A percentile compares a stretch with the other conserved stretches of the same genome.
These are phyloP conservation scores for Eimeria necatrix DNA, from an alignment of 169 alveolate species.

Conservation along the genomic window DNA sequence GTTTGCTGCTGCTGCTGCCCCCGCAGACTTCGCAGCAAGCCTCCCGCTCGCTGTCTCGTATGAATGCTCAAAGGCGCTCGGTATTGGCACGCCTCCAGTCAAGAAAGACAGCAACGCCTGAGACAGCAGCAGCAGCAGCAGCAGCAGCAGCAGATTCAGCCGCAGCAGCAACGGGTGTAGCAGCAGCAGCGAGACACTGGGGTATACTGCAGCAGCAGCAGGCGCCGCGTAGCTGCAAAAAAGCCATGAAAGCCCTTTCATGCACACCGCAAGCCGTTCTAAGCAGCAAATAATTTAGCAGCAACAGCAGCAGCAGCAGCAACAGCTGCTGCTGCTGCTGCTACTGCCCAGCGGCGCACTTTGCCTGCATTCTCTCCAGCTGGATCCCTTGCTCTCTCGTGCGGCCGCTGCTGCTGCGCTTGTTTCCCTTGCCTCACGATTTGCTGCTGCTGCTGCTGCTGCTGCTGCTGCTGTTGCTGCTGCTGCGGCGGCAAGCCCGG, in stretches of 20 bases:
- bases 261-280: neutral
- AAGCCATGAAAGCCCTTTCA: too few relatives aligned
- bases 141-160: neutral
- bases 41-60: slow-evolving; percentile 1
- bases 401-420: slow-evolving; percentile 1
- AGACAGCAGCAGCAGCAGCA: slow-evolving; percentile 58
- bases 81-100: slow-evolving; percentile 46
- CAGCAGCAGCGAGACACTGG: neutral
- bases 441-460: slow-evolving; percentile 48
- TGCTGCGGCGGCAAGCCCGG: neutral
- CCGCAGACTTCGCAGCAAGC: neutral
- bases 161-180: neutral
- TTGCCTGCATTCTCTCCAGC: slow-evolving; percentile 48
- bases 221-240: neutral
- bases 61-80: neutral
- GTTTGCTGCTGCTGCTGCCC: slow-evolving; percentile 40
- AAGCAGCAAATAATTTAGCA: neutral
- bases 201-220: neutral
- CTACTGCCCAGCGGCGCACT: neutral
- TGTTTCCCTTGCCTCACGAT: neutral
- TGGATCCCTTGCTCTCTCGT: neutral
- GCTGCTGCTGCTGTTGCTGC: neutral
- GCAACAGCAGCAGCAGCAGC: slow-evolving; percentile 21
- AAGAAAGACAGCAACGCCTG: slow-evolving; percentile 48
- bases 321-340: neutral